These are phyloP conservation scores for Manihot esculenta DNA, from an alignment of 441 rosid genomes.

Conservation along the genomic window DNA sequence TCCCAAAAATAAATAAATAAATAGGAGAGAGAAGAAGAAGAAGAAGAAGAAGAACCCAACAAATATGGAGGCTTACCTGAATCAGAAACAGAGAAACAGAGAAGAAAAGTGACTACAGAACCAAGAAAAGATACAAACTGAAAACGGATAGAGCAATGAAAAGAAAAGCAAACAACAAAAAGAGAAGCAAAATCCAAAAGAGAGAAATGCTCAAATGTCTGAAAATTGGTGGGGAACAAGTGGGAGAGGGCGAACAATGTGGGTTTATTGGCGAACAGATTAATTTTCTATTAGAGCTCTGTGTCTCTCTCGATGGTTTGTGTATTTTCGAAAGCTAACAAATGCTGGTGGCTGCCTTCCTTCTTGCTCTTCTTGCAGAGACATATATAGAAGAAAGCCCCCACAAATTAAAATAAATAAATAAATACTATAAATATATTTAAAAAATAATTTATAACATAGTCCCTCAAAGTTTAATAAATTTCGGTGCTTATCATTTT, in stretches of 20 bases:
- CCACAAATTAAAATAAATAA: background rate
- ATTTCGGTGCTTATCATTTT: no score
- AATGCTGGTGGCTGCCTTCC: conserved; percentile 1
- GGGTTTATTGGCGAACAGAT: background rate
- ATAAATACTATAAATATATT: no score
- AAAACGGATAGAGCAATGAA: background rate
- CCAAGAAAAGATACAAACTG: background rate
- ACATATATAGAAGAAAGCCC: background rate
- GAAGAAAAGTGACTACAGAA: background rate
- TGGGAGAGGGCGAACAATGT: conserved; percentile 24
- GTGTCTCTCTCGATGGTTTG: background rate
- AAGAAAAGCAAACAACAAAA: background rate
- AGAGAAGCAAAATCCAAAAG: background rate
- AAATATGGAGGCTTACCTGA: conserved; percentile 3
- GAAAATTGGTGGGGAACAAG: conserved; percentile 1
- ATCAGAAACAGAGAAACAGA: conserved; percentile 4
- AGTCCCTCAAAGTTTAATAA: no score
- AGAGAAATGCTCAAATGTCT: background rate
- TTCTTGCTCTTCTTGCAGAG: conserved; percentile 10
- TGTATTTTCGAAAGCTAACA: background rate
- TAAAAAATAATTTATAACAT: no score
- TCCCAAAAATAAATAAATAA: background rate
- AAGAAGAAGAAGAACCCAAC: background rate
- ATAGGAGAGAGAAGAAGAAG: background rate
- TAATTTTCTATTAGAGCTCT: no score